Percentiles rank a stretch among this genome's conserved stretches.
Evolutionary conservation across 2,329 filamentous ascomycete species (phyloP).

Genomic region (Fusarium sp.): DNA sequence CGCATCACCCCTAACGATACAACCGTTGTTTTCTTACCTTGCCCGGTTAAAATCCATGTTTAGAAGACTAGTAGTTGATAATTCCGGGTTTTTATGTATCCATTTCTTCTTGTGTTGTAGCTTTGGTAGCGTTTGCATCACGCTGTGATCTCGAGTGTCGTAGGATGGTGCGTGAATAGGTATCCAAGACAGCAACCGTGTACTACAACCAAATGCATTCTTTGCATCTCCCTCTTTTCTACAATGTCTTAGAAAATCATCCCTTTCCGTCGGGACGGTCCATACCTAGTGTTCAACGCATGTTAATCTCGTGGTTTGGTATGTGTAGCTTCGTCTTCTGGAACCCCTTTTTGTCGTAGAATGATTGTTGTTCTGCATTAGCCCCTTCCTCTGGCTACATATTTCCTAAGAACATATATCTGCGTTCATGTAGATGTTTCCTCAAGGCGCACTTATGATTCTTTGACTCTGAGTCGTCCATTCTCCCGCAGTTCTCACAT

Average conservation of each 20-base stretch:
- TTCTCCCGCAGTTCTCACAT: background rate
- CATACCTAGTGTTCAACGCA: conserved; percentile 14
- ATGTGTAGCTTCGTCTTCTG: conserved; percentile 11
- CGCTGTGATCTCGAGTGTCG: background rate
- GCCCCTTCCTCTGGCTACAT: background rate
- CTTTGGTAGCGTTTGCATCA: conserved; percentile 1
- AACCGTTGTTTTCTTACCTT: conserved; percentile 11
- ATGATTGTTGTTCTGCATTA: background rate
- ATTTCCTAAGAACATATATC: background rate
- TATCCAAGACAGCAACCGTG: conserved; percentile 21
- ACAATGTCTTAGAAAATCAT: conserved; percentile 24
- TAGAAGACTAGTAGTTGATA: background rate
- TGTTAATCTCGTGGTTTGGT: conserved; percentile 5
- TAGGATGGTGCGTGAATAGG: background rate
- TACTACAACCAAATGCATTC: conserved; percentile 4
- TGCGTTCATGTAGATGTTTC: background rate
- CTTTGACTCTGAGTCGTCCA: background rate
- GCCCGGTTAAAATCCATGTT: conserved; percentile 2
- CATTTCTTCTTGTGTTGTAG: conserved; percentile 8
- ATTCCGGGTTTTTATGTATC: background rate
- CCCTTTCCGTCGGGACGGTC: conserved; percentile 37
- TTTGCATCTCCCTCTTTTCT: conserved; percentile 20
- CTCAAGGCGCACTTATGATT: background rate
- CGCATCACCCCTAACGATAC: conserved; percentile 1
- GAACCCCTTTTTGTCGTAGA: conserved; percentile 2